Conservation (phyloP, 2,329 filamentous ascomycete genomes). For the Apiospora pterosperma region DNA sequence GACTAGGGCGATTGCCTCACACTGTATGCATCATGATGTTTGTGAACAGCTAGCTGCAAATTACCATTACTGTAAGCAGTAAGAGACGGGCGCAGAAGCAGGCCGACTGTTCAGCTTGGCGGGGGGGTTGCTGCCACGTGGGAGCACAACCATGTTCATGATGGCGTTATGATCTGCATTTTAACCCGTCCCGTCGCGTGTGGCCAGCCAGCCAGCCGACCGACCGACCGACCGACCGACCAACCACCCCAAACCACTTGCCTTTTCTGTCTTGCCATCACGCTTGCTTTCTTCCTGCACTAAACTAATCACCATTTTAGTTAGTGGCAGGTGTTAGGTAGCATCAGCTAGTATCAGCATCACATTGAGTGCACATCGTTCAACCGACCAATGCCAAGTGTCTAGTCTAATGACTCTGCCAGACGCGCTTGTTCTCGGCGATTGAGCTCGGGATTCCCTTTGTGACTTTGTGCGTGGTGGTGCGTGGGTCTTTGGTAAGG, state of each 20-base stretch:
- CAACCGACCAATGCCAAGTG: background rate
- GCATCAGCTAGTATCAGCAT: background rate
- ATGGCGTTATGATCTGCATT: slow-evolving; percentile 2
- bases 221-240: background rate
- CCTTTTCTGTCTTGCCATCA: background rate
- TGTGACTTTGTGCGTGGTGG: background rate
- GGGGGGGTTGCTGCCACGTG: background rate
- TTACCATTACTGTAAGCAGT: background rate
- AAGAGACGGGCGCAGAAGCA: background rate
- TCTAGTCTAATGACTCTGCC: background rate
- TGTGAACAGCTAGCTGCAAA: background rate
- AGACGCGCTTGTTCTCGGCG: background rate
- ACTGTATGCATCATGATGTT: background rate
- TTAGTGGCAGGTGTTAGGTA: no score
- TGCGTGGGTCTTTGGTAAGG: background rate
- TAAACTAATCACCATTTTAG: background rate
- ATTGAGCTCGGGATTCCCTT: background rate
- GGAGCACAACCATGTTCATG: slow-evolving; percentile 1
- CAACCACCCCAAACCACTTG: no score
- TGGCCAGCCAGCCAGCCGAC: background rate
- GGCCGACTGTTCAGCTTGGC: background rate
- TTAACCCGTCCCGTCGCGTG: background rate
- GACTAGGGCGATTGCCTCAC: background rate
- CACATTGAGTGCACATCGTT: no score
- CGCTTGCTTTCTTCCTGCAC: no score